phyloP scores from a whole-genome alignment of 805 yeast genomes.

The Hagleromyces aurorensis region DNA sequence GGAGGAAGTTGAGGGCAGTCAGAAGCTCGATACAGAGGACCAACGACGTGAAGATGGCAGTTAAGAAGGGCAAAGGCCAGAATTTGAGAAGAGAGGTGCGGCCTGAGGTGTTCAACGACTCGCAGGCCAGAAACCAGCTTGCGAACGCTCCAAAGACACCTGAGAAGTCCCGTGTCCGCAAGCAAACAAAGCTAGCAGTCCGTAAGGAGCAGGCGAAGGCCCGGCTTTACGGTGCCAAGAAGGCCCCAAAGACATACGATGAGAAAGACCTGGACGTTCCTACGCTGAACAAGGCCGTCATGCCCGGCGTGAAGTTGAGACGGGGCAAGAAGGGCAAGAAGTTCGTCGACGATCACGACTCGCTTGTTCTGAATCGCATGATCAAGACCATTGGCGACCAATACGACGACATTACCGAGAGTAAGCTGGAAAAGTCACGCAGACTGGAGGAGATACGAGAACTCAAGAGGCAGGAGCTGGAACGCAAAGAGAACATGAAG shows the following conservation, averaged over 20 bases:
- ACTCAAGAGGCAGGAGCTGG: slow-evolving; percentile 77
- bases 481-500: slow-evolving; percentile 69
- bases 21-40: no score
- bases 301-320: slow-evolving; percentile 73
- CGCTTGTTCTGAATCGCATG: slow-evolving; percentile 54
- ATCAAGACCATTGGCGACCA: slow-evolving; percentile 77
- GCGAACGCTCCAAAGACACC: slow-evolving; percentile 46
- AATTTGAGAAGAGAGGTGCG: slow-evolving; percentile 49
- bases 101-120: slow-evolving; percentile 59
- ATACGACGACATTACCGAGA: slow-evolving; percentile 69
- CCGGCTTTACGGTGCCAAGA: slow-evolving; percentile 57
- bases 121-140: slow-evolving; percentile 60
- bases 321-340: slow-evolving; percentile 84
- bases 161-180: slow-evolving; percentile 46
- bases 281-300: slow-evolving; percentile 67
- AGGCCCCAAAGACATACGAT: slow-evolving; percentile 43
- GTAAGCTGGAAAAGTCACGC: slow-evolving; percentile 83
- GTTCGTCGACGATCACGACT: slow-evolving; percentile 64
- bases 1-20: no score
- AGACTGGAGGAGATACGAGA: slow-evolving; percentile 88
- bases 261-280: slow-evolving; percentile 82
- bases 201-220: slow-evolving; percentile 60
- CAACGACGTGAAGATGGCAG: slow-evolving; percentile 36
- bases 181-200: slow-evolving; percentile 42
- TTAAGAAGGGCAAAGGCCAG: slow-evolving; percentile 46